phyloP scores from a whole-genome alignment of 148 eudicot species.

The Vaccinium myrtillus region DNA sequence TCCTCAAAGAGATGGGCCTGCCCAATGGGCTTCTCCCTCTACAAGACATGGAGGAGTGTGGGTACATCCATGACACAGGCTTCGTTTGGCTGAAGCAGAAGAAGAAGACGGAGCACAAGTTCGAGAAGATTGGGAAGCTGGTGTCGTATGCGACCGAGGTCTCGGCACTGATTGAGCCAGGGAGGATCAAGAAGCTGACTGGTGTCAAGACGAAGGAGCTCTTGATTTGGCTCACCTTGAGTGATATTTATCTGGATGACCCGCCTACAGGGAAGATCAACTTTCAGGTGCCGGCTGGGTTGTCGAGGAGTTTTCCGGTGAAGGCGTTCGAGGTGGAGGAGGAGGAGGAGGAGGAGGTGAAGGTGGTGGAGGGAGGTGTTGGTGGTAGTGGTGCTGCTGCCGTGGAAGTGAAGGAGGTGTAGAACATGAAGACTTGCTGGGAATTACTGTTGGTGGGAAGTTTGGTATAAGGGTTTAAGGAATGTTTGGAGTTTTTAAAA shows the following conservation, averaged over 20 bases:
- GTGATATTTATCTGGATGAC: constrained; percentile 42
- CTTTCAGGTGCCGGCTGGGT: constrained; percentile 38
- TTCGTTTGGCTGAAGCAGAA: constrained; percentile 75
- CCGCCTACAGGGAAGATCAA: constrained; percentile 36
- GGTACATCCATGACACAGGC: constrained; percentile 49
- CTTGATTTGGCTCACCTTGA: constrained; percentile 50
- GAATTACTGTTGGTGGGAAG: neutral
- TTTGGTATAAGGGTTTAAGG: neutral
- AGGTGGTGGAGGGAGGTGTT: neutral
- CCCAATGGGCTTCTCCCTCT: constrained; percentile 70
- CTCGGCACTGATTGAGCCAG: constrained; percentile 52
- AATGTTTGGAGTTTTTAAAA: neutral
- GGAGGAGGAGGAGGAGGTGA: neutral
- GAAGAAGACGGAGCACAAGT: constrained; percentile 58
- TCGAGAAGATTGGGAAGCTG: constrained; percentile 45
- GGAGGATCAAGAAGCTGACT: constrained; percentile 55
- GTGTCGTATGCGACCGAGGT: constrained; percentile 57
- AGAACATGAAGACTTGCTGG: neutral
- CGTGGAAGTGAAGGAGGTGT: neutral
- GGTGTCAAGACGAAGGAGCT: constrained; percentile 78
- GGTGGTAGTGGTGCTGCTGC: neutral
- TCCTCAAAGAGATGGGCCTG: constrained; percentile 47
- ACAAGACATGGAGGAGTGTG: constrained; percentile 55
- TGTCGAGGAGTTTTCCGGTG: constrained; percentile 42
- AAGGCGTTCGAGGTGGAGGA: constrained; percentile 40